Conservation (phyloP, 148 eudicot genomes). For the Polygonum aviculare region DNA sequence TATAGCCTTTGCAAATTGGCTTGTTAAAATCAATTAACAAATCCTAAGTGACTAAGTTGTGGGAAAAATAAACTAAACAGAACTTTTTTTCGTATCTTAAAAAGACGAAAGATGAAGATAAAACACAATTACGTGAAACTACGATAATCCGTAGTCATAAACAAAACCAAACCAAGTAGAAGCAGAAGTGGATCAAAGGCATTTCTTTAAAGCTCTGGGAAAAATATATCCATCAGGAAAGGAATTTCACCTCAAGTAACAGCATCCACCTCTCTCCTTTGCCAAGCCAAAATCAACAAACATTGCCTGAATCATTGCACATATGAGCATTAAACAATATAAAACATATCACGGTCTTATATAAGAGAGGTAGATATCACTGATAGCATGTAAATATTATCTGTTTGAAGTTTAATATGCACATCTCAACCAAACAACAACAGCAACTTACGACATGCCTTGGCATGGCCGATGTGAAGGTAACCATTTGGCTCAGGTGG, state of each 20-base stretch:
- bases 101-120: not conserved
- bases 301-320: slow-evolving; percentile 53
- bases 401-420: not conserved
- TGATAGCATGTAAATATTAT: not conserved
- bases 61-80: not conserved
- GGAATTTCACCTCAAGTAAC: slow-evolving; percentile 63
- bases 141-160: not conserved
- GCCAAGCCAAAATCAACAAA: slow-evolving; percentile 95
- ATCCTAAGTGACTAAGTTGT: not conserved
- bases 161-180: not conserved
- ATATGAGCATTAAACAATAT: slow-evolving; percentile 3
- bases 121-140: not conserved
- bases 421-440: not conserved
- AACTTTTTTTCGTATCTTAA: not conserved
- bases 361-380: not conserved
- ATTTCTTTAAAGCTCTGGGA: not conserved
- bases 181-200: not conserved
- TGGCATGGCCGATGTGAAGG: slow-evolving; percentile 98
- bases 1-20: not conserved
- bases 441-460: slow-evolving; percentile 32
- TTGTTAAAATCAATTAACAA: not conserved
- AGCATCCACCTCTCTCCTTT: slow-evolving; percentile 82
- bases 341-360: not conserved
- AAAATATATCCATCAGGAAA: not conserved
- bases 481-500: slow-evolving; percentile 99